phyloP scores from a whole-genome alignment of 2,329 filamentous ascomycete genomes.

The Penicillium sp. region DNA sequence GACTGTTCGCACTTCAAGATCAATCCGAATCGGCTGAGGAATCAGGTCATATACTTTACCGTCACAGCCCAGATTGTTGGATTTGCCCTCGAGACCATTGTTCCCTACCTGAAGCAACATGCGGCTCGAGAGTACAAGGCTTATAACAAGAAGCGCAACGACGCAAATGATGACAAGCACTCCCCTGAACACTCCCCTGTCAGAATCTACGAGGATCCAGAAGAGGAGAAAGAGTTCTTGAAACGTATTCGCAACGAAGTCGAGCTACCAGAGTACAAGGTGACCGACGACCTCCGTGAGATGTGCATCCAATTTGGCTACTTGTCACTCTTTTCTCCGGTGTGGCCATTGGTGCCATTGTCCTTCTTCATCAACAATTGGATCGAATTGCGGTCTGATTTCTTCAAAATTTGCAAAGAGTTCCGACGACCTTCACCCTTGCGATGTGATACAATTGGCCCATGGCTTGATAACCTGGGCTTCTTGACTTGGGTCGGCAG shows the following conservation, averaged over 20 bases:
- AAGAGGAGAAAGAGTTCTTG: slow-evolving; percentile 77
- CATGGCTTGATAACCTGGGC: slow-evolving; percentile 81
- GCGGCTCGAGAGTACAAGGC: slow-evolving; percentile 64
- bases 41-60: slow-evolving; percentile 95
- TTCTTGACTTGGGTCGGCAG: slow-evolving; percentile 94
- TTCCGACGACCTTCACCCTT: slow-evolving; percentile 84
- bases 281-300: slow-evolving; percentile 83
- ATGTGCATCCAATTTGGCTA: slow-evolving; percentile 93
- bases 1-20: slow-evolving; percentile 63
- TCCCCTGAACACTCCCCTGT: slow-evolving; percentile 29
- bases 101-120: slow-evolving; percentile 78
- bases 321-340: slow-evolving; percentile 81
- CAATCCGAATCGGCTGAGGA: slow-evolving; percentile 74
- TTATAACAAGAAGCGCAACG: slow-evolving; percentile 26
- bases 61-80: slow-evolving; percentile 93
- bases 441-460: slow-evolving; percentile 88
- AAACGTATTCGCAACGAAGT: slow-evolving; percentile 78
- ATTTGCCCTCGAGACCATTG: slow-evolving; percentile 75
- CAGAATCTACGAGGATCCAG: slow-evolving; percentile 55
- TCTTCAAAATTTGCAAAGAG: slow-evolving; percentile 88
- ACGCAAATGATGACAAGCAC: slow-evolving; percentile 20
- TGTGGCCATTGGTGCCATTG: slow-evolving; percentile 85
- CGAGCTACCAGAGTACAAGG: slow-evolving; percentile 80
- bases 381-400: slow-evolving; percentile 89
- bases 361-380: slow-evolving; percentile 95